These are phyloP conservation scores for Phytophthora niederhauseri DNA, from an alignment of 352 stramenopile species.

Conservation along the genomic window DNA sequence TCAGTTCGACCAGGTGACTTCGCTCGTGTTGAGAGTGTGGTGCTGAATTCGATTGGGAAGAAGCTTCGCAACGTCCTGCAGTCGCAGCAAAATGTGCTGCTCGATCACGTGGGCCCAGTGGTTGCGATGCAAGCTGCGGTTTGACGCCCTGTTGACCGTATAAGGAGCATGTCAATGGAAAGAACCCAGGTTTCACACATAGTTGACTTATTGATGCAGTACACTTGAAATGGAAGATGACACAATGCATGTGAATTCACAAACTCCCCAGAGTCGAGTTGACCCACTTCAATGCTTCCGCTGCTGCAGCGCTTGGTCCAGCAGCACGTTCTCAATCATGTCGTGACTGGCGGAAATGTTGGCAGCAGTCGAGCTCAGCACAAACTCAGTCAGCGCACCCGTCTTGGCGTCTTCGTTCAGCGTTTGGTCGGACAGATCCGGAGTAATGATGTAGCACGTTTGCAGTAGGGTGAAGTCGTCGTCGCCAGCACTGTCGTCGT, in stretches of 20 bases:
- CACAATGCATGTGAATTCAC: neutral
- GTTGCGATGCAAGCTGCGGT: neutral
- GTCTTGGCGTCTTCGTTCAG: slow-evolving; percentile 36
- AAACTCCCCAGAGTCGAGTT: neutral
- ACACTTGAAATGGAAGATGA: neutral
- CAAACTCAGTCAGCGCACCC: slow-evolving; percentile 40
- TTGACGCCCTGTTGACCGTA: neutral
- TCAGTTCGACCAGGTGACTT: slow-evolving; percentile 21
- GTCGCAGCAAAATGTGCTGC: slow-evolving; percentile 25
- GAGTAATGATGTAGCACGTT: slow-evolving; percentile 48
- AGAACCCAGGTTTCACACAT: neutral
- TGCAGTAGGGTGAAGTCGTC: slow-evolving; percentile 42
- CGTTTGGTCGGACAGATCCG: slow-evolving; percentile 36
- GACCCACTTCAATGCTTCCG: slow-evolving; percentile 13
- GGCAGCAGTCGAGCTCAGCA: slow-evolving; percentile 34
- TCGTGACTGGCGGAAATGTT: slow-evolving; percentile 43
- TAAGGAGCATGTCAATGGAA: neutral
- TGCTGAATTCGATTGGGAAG: slow-evolving; percentile 19
- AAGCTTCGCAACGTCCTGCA: slow-evolving; percentile 28
- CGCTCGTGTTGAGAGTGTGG: slow-evolving; percentile 20
- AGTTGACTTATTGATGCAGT: neutral
- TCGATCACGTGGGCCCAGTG: slow-evolving; percentile 8
- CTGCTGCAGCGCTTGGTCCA: slow-evolving; percentile 37
- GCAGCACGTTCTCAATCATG: slow-evolving; percentile 44
- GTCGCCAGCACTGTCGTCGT: slow-evolving; percentile 11